Evolutionary conservation across 768 basidiomycete genomes (phyloP).

Genomic region (Pisolithus microcarpus): DNA sequence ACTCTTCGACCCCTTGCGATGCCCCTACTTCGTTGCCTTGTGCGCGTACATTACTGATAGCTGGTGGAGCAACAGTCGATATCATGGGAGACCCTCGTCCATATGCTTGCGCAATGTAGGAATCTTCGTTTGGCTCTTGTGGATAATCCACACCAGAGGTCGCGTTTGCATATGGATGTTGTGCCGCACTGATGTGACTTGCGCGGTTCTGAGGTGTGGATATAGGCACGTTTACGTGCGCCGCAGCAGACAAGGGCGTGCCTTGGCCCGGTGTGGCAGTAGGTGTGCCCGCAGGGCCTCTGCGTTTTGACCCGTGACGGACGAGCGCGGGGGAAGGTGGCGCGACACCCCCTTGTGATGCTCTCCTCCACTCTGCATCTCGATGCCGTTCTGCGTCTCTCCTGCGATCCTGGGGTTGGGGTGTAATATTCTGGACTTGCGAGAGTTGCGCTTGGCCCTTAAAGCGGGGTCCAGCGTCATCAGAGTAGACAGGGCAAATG

Average conservation of each 20-base stretch:
- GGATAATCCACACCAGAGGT: slow-evolving; percentile 53
- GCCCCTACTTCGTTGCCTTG: slow-evolving; percentile 62
- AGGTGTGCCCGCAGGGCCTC: slow-evolving; percentile 55
- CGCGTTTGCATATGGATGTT: slow-evolving; percentile 69
- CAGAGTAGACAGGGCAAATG: neutral
- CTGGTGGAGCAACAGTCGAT: slow-evolving; percentile 61
- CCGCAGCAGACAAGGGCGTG: slow-evolving; percentile 68
- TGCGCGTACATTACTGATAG: slow-evolving; percentile 66
- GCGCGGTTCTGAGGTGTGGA: slow-evolving; percentile 45
- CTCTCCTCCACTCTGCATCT: slow-evolving; percentile 58
- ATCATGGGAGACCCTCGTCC: slow-evolving; percentile 83
- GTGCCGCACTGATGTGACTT: slow-evolving; percentile 32
- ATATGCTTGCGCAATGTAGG: slow-evolving; percentile 54
- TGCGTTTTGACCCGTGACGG: slow-evolving; percentile 67
- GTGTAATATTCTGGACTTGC: slow-evolving; percentile 53
- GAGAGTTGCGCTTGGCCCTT: slow-evolving; percentile 59
- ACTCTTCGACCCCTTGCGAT: slow-evolving; percentile 49
- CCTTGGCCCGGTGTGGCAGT: slow-evolving; percentile 47
- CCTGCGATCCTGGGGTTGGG: slow-evolving; percentile 51
- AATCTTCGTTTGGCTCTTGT: slow-evolving; percentile 41
- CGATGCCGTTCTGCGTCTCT: slow-evolving; percentile 45
- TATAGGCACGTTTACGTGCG: slow-evolving; percentile 67
- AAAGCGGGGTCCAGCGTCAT: slow-evolving; percentile 7
- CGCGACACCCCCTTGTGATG: slow-evolving; percentile 44
- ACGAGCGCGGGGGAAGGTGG: slow-evolving; percentile 77